Evolutionary conservation across 257 asterid genomes (phyloP).

Genomic region (Cynanchum wilfordii): DNA sequence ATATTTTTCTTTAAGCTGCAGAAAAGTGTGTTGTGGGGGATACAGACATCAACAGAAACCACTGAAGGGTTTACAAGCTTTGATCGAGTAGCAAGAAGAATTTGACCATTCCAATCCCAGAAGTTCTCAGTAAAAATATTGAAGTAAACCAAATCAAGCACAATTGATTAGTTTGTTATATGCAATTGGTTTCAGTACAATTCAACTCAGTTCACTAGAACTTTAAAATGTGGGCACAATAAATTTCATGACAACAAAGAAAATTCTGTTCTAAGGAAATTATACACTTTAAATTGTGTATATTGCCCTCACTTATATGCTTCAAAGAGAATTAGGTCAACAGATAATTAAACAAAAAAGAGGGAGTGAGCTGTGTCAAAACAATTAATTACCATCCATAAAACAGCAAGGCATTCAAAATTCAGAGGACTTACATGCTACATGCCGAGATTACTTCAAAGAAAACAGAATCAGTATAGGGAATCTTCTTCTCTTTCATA

Average conservation of each 20-base stretch:
- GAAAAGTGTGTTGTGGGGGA: not conserved
- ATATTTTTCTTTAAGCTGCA: not conserved
- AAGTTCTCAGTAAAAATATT: not conserved
- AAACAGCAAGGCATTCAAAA: too few relatives aligned
- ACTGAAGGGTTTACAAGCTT: not conserved
- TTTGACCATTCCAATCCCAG: not conserved
- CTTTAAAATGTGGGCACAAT: not conserved
- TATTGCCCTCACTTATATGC: not conserved
- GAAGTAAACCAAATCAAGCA: too few relatives aligned
- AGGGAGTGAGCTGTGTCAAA: too few relatives aligned
- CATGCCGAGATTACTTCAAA: slow-evolving; percentile 86
- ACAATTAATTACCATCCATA: too few relatives aligned
- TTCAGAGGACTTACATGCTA: slow-evolving; percentile 58
- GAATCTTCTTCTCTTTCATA: slow-evolving; percentile 69
- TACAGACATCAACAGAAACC: not conserved
- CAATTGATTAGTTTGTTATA: too few relatives aligned
- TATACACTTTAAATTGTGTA: not conserved
- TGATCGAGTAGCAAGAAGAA: too few relatives aligned
- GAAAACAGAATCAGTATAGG: slow-evolving; percentile 60
- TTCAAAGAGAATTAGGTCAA: not conserved
- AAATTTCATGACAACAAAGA: not conserved
- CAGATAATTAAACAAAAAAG: not conserved
- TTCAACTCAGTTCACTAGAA: not conserved
- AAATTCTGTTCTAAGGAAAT: not conserved
- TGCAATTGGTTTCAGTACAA: not conserved